These are phyloP conservation scores for Phytophthora pluvialis DNA, from an alignment of 352 stramenopile species.

Conservation along the genomic window DNA sequence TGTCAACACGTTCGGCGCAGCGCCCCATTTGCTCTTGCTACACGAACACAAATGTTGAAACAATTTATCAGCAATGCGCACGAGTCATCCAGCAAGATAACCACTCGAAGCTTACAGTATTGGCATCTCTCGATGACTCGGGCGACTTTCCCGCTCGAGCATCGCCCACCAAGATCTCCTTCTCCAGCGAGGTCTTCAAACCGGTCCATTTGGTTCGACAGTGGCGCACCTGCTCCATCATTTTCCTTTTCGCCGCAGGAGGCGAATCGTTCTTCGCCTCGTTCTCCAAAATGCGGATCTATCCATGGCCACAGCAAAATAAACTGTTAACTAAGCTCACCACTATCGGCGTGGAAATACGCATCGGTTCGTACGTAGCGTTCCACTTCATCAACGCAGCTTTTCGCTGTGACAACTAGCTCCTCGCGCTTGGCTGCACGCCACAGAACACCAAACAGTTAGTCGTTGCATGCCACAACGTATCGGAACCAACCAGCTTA, in stretches of 20 bases:
- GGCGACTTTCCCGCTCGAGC: constrained; percentile 34
- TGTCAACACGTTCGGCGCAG: constrained; percentile 51
- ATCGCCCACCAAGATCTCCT: constrained; percentile 60
- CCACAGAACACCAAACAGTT: not conserved
- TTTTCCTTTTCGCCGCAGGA: constrained; percentile 47
- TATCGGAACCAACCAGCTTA: constrained; percentile 12
- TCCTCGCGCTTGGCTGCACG: constrained; percentile 46
- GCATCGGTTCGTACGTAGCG: constrained; percentile 52
- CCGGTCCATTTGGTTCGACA: constrained; percentile 56
- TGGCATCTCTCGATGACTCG: constrained; percentile 32
- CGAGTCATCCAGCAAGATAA: not conserved
- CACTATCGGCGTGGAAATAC: not conserved
- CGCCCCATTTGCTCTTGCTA: constrained; percentile 57
- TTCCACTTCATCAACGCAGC: constrained; percentile 71
- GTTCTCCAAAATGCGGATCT: constrained; percentile 75
- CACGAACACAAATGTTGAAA: not conserved
- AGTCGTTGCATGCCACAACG: not conserved
- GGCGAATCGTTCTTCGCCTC: constrained; percentile 47
- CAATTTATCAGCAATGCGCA: not conserved
- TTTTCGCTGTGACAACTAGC: constrained; percentile 51
- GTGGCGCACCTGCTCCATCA: constrained; percentile 49
- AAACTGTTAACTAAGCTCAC: constrained; percentile 5
- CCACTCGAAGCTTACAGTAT: constrained; percentile 17
- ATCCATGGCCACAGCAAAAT: constrained; percentile 1
- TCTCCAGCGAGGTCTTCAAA: constrained; percentile 64